These are phyloP conservation scores for Rhodomyrtus tomentosa DNA, from an alignment of 345 rosid genomes.

Conservation along the genomic window DNA sequence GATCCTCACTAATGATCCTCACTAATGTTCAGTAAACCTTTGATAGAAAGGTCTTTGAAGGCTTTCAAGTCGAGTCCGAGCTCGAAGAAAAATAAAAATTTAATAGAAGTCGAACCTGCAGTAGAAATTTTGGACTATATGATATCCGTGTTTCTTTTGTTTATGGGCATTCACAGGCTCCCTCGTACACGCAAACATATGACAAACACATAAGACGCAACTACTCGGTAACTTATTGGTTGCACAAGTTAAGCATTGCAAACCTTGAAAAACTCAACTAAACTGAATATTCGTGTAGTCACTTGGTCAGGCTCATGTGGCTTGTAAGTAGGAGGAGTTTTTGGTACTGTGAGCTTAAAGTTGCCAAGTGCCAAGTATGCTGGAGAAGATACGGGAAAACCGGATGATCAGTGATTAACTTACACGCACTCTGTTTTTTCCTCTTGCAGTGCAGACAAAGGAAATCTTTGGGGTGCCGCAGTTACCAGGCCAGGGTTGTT, in stretches of 20 bases:
- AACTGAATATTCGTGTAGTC: neutral
- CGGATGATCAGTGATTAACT: neutral
- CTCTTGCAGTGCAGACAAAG: conserved; percentile 47
- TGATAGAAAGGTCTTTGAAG: neutral
- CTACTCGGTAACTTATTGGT: neutral
- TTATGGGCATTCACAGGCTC: neutral
- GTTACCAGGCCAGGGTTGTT: conserved; percentile 91
- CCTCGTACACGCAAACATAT: neutral
- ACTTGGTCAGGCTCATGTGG: neutral
- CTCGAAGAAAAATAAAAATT: neutral
- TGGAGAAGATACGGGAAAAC: neutral
- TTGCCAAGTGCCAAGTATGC: neutral
- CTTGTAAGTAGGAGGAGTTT: neutral
- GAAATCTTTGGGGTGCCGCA: conserved; percentile 87
- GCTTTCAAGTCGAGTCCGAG: neutral
- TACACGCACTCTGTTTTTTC: neutral
- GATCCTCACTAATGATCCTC: neutral
- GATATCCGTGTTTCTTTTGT: neutral
- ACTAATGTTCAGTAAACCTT: neutral
- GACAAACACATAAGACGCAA: neutral
- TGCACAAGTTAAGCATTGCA: neutral
- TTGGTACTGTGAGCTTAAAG: neutral
- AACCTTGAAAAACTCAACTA: neutral
- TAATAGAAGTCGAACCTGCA: neutral
- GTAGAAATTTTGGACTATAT: neutral